Conservation (phyloP, 331 rosid species). For the Pyrus hybrid region DNA sequence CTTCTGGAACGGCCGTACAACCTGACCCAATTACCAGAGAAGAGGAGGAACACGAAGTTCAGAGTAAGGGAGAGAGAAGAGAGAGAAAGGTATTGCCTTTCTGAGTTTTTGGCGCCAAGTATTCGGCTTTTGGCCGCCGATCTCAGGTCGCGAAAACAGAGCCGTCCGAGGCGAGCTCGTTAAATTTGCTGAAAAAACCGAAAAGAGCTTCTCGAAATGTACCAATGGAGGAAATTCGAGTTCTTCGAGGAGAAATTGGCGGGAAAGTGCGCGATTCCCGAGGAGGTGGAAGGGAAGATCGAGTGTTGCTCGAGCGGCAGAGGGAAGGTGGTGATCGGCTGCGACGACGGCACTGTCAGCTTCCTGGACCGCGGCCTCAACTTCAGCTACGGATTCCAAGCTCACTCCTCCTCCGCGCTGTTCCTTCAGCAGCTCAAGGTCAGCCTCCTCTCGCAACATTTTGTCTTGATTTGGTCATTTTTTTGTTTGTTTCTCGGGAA, state of each 20-base stretch:
- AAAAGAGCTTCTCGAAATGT: constrained; percentile 33
- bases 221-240: constrained; percentile 98
- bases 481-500: neutral
- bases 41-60: neutral
- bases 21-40: constrained; percentile 1
- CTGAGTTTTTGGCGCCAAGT: neutral
- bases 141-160: neutral
- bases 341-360: constrained; percentile 64
- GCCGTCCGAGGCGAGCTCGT: neutral
- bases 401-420: constrained; percentile 72
- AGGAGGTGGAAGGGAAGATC: constrained; percentile 43
- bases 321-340: constrained; percentile 84
- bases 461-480: neutral
- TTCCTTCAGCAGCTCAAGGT: constrained; percentile 99
- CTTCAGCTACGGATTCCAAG: constrained; percentile 70
- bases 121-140: neutral
- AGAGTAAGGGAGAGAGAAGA: neutral
- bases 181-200: neutral
- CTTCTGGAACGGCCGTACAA: neutral
- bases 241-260: constrained; percentile 84
- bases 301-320: constrained; percentile 91
- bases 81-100: neutral
- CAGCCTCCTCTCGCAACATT: neutral
- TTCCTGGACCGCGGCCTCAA: constrained; percentile 87
- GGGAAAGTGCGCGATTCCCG: constrained; percentile 67